These are phyloP conservation scores for Raphanus sativus DNA, from an alignment of 345 rosid species.

Conservation along the genomic window DNA sequence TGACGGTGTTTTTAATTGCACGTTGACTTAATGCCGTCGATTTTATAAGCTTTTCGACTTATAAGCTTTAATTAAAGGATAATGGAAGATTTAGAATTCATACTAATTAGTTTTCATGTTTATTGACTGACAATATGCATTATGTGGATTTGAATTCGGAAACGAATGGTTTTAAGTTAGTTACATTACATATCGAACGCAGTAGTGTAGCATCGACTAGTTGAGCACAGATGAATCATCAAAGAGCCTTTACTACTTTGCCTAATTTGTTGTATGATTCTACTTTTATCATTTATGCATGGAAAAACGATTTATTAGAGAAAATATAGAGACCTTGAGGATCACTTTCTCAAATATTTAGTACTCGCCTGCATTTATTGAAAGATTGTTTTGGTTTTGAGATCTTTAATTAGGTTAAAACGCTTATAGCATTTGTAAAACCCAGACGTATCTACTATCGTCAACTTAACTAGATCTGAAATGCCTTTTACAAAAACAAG, in stretches of 20 bases:
- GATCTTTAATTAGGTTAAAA: not conserved
- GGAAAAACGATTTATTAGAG: not conserved
- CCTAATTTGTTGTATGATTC: not conserved
- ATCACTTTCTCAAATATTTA: not conserved
- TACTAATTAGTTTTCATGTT: not conserved
- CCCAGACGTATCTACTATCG: not conserved
- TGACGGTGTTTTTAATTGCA: slow-evolving; percentile 36
- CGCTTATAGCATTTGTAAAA: not conserved
- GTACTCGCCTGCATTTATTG: not conserved
- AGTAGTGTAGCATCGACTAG: not conserved
- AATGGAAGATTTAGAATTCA: not conserved
- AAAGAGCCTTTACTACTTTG: not conserved
- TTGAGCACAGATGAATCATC: not conserved
- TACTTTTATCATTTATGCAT: not conserved
- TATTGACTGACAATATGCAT: not conserved
- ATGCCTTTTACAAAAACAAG: not conserved
- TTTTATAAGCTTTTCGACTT: slow-evolving; percentile 22
- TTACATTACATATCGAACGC: not conserved
- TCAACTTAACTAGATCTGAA: not conserved
- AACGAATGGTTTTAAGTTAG: not conserved
- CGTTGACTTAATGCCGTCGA: slow-evolving; percentile 41
- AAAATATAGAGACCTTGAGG: not conserved
- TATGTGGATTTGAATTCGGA: not conserved
- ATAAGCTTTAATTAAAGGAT: not conserved
- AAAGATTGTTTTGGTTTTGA: not conserved